These are phyloP conservation scores for Starmerella cellae DNA, from an alignment of 805 yeast species.

Conservation along the genomic window DNA sequence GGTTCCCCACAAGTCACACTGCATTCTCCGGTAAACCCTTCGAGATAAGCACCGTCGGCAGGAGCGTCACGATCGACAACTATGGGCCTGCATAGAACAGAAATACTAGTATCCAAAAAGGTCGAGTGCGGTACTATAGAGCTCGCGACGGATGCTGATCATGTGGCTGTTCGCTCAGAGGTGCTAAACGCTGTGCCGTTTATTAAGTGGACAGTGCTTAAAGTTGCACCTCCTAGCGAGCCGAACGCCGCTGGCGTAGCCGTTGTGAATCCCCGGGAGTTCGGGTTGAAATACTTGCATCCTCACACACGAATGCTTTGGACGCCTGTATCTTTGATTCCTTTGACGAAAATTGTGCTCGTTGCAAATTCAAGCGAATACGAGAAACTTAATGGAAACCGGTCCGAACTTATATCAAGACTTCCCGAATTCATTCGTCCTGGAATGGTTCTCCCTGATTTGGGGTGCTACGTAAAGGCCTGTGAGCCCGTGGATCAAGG, in stretches of 20 bases:
- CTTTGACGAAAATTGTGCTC: conserved; percentile 31
- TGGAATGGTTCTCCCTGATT: conserved; percentile 33
- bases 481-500: conserved; percentile 75
- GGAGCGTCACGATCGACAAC: neutral
- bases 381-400: conserved; percentile 29
- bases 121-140: conserved; percentile 4
- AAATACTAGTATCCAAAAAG: neutral
- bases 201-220: conserved; percentile 12
- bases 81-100: neutral
- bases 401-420: conserved; percentile 25
- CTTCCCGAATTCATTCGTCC: conserved; percentile 32
- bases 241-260: neutral
- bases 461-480: conserved; percentile 41
- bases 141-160: conserved; percentile 1
- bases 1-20: neutral
- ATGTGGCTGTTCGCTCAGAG: conserved; percentile 12
- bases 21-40: no score
- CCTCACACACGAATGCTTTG: conserved; percentile 7
- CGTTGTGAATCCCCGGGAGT: conserved; percentile 7
- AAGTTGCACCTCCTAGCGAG: neutral
- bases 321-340: conserved; percentile 10
- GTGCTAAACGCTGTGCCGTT: conserved; percentile 7
- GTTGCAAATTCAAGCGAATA: conserved; percentile 40
- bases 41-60: neutral
- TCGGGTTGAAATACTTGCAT: neutral